Evolutionary conservation across 2,329 filamentous ascomycete genomes (phyloP), one percentile per base, ranked within the genome.

Genomic region (Penicillium olsonii): DNA sequence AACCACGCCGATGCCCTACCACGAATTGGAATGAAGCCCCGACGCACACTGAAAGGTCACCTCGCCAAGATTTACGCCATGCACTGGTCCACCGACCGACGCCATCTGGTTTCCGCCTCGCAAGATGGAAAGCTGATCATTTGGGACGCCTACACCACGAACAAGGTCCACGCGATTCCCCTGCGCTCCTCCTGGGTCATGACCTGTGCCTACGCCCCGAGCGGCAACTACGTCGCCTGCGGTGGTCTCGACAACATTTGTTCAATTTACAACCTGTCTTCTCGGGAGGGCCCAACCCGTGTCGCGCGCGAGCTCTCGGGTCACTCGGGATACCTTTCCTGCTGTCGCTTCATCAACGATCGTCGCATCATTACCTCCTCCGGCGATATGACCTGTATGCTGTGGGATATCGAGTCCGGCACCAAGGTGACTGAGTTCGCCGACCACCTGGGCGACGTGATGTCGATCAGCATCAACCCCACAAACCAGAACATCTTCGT

Each of bases 91-190:
- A 99, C 94, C 58, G 94, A 99, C 76, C 86, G 94, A 69, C 87
- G 94, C 74, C 94, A 97, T 75, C 84, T 97, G 54, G 94, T 99
- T 44, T 97, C 94, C 11, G 94, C 94, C 57, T 99, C 94, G 63
- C 94, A 99, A 76, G 94, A 99, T 68, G 94, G 94, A 72, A 99
- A 99, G 80, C 85, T 99, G 62, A 99, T 99, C 75, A 97, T 99
- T 70, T 99, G 94, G 94, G 94, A 99, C 73, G 94, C 94, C 52
- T 99, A 99, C 78, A 97, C 92, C 59, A 97, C 94, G 56, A 97
- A 99, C 82, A 99, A 99, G 75, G 94, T 99, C 55, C 94, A 99
- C 75, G 94, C 94, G 72, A 97, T 99, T 64, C 94, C 94, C 27
- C 82, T 99, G 51, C 87, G 94, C 58, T 97, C 94, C 12, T 99